Conservation (phyloP, 768 basidiomycete genomes). For the Termitomyces sp. region DNA sequence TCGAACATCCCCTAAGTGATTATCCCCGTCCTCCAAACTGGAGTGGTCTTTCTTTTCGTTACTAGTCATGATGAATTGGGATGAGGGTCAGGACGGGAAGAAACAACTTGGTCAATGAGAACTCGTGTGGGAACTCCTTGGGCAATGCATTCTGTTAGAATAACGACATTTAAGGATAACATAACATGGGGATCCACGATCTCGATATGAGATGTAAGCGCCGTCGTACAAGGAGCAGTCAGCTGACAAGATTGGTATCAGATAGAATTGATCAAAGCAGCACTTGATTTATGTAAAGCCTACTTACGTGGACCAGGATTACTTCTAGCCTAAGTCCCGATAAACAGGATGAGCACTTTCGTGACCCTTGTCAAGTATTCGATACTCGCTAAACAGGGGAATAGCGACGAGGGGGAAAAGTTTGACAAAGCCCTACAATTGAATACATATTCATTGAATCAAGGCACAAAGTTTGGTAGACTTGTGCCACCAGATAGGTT, state of each 20-base stretch:
- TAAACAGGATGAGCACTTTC: no score
- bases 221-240: no score
- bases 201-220: no score
- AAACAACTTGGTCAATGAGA: not conserved
- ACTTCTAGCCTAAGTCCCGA: no score
- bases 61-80: constrained; percentile 7
- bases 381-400: no score
- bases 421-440: no score
- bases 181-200: not conserved
- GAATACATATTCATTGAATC: not conserved
- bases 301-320: no score
- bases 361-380: no score
- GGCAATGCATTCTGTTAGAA: not conserved
- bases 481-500: not conserved
- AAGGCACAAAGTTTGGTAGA: not conserved
- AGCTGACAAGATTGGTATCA: no score
- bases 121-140: not conserved
- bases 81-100: not conserved
- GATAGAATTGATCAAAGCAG: no score
- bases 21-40: constrained; percentile 22
- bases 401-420: no score
- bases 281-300: no score
- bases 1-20: constrained; percentile 11
- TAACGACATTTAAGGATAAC: not conserved
- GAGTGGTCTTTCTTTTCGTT: constrained; percentile 13